These are phyloP conservation scores for Berkeleyomyces basicola DNA, from an alignment of 2,329 filamentous ascomycete species.

Conservation along the genomic window DNA sequence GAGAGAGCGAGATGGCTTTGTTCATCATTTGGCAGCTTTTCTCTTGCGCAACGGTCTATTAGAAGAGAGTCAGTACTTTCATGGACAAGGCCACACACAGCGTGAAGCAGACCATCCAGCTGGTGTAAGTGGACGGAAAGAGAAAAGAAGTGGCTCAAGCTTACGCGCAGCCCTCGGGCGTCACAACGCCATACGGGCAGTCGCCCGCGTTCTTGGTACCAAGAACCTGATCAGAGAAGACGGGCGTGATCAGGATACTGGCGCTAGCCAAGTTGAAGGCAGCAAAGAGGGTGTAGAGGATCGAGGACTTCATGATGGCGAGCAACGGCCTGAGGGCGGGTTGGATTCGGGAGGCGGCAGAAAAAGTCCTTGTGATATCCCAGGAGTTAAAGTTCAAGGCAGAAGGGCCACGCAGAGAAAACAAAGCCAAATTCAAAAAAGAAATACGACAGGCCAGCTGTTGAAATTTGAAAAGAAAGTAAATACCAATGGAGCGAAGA, in stretches of 20 bases:
- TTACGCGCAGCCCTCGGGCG: constrained; percentile 41
- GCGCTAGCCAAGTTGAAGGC: constrained; percentile 32
- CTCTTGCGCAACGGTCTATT: not conserved
- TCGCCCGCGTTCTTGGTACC: constrained; percentile 27
- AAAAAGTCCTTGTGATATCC: not conserved
- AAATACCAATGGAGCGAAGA: not conserved
- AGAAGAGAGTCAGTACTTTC: not conserved
- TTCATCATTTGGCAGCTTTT: not conserved
- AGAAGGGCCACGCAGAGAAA: constrained; percentile 9
- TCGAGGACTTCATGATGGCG: constrained; percentile 26
- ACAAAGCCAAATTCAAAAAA: not conserved
- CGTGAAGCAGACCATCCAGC: not conserved
- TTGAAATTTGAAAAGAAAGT: not conserved
- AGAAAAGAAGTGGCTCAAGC: constrained; percentile 17
- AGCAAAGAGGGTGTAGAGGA: constrained; percentile 25
- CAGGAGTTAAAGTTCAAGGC: not conserved
- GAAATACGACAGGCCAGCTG: constrained; percentile 5
- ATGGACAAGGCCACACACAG: not conserved
- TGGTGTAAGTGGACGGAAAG: not conserved
- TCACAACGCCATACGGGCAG: constrained; percentile 39
- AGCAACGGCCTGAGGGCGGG: not conserved
- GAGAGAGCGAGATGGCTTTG: too few relatives aligned
- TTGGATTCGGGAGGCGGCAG: not conserved
- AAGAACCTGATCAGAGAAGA: constrained; percentile 35
- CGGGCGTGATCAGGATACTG: constrained; percentile 38